Percentiles rank a stretch among this genome's conserved stretches.
Conservation (phyloP, 1,284 basidiomycete species). For the Thecaphora frezii region DNA sequence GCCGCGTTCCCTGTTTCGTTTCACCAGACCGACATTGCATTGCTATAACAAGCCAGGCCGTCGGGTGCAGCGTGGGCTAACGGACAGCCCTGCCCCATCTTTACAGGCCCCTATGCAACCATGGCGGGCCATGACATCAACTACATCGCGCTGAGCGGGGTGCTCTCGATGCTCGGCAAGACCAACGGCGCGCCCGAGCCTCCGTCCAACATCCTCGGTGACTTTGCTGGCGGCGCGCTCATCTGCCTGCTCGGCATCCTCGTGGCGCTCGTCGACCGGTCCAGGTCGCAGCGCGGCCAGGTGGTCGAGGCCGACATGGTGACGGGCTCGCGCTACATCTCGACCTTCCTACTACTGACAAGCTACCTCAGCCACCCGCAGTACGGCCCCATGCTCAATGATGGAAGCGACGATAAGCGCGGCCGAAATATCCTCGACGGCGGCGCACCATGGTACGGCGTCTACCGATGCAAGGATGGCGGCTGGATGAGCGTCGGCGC, state of each 20-base stretch:
- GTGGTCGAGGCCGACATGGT: constrained; percentile 80
- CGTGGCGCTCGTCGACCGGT: constrained; percentile 72
- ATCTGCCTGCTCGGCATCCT: constrained; percentile 75
- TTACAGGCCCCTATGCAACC: constrained; percentile 44
- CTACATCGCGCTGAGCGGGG: constrained; percentile 78
- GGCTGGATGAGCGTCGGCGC: constrained; percentile 70
- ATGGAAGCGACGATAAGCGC: constrained; percentile 45
- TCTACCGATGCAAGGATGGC: constrained; percentile 74
- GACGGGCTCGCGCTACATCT: constrained; percentile 74
- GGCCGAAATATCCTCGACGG: constrained; percentile 70
- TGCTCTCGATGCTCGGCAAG: constrained; percentile 64
- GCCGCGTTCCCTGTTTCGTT: too few relatives aligned
- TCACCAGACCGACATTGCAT: too few relatives aligned
- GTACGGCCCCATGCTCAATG: constrained; percentile 64
- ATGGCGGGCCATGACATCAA: constrained; percentile 73
- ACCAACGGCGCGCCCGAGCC: constrained; percentile 68
- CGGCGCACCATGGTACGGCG: constrained; percentile 75
- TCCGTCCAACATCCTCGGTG: constrained; percentile 75
- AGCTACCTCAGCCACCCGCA: constrained; percentile 57
- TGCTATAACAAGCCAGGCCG: not conserved
- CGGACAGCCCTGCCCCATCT: not conserved
- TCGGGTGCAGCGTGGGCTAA: not conserved
- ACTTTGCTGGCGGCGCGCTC: constrained; percentile 79
- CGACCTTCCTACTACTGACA: constrained; percentile 70
- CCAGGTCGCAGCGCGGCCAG: constrained; percentile 69